Conservation (phyloP, 1,284 basidiomycete genomes). For the Tilletia horrida region DNA sequence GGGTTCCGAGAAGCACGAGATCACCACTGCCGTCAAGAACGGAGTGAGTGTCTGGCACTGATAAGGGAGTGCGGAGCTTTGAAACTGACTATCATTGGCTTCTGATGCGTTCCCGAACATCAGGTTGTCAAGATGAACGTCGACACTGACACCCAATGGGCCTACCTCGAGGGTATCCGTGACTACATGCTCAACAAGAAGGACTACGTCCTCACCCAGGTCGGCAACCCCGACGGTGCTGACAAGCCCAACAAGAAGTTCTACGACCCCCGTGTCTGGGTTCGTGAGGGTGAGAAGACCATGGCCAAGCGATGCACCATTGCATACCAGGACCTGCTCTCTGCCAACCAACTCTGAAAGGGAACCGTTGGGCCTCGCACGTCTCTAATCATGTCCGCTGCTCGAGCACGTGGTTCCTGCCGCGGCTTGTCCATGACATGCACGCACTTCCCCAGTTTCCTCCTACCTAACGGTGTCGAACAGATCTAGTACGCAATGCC, state of each 20-base stretch:
- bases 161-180: conserved; percentile 79
- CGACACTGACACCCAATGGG: conserved; percentile 76
- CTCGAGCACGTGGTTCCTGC: too few species aligned
- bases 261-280: conserved; percentile 74
- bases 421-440: too few species aligned
- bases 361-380: too few species aligned
- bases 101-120: not conserved
- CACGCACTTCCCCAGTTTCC: too few species aligned
- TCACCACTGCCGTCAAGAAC: conserved; percentile 81
- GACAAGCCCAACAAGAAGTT: conserved; percentile 56
- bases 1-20: conserved; percentile 94
- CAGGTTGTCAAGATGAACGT: conserved; percentile 54
- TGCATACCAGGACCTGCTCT: conserved; percentile 81
- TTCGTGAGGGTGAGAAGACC: conserved; percentile 97
- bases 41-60: conserved; percentile 70
- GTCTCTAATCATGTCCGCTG: too few species aligned
- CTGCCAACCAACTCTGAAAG: conserved; percentile 44
- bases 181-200: conserved; percentile 55
- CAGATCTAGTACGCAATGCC: too few species aligned
- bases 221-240: conserved; percentile 53
- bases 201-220: conserved; percentile 53
- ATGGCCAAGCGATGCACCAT: conserved; percentile 81
- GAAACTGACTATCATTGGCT: too few species aligned
- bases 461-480: too few species aligned
- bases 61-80: conserved; percentile 73